These are phyloP conservation scores for Cylindrotheca fusiformis DNA, from an alignment of 108 stramenopile genomes.

Conservation along the genomic window DNA sequence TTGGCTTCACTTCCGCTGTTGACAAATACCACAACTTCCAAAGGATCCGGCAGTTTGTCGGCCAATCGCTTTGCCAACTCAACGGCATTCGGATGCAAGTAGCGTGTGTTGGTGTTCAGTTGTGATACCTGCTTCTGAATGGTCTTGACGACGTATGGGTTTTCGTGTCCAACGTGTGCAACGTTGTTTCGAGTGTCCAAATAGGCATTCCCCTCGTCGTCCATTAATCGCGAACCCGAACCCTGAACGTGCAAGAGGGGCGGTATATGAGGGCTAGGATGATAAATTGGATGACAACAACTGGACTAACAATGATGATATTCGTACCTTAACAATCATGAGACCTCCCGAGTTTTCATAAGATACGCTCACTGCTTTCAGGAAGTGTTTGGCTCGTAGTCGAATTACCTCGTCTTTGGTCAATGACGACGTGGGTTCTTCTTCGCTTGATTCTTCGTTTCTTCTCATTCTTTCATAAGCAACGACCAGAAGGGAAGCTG, in stretches of 20 bases:
- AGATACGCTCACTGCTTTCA: constrained; percentile 63
- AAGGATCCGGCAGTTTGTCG: constrained; percentile 54
- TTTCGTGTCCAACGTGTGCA: constrained; percentile 79
- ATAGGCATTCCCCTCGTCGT: constrained; percentile 59
- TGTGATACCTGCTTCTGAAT: constrained; percentile 57
- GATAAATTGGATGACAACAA: too few species aligned
- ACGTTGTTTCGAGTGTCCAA: constrained; percentile 95
- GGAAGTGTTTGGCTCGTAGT: constrained; percentile 51
- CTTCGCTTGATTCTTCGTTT: background rate
- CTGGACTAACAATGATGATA: too few species aligned
- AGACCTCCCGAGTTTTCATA: constrained; percentile 74
- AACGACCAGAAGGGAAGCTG: background rate
- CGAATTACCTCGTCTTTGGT: constrained; percentile 48
- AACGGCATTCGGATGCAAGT: constrained; percentile 84
- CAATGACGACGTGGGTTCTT: background rate
- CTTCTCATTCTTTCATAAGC: background rate
- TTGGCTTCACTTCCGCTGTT: constrained; percentile 97
- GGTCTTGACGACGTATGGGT: constrained; percentile 72
- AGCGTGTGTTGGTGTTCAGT: constrained; percentile 92
- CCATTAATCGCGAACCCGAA: constrained; percentile 51
- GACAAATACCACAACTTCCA: constrained; percentile 87
- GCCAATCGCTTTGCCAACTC: constrained; percentile 60
- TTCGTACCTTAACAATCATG: constrained; percentile 40
- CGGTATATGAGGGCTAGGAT: background rate
- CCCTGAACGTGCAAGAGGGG: constrained; percentile 24